Evolutionary conservation across 2,329 filamentous ascomycete genomes (phyloP).

Genomic region (Aspergillus fumigatiaffinis): DNA sequence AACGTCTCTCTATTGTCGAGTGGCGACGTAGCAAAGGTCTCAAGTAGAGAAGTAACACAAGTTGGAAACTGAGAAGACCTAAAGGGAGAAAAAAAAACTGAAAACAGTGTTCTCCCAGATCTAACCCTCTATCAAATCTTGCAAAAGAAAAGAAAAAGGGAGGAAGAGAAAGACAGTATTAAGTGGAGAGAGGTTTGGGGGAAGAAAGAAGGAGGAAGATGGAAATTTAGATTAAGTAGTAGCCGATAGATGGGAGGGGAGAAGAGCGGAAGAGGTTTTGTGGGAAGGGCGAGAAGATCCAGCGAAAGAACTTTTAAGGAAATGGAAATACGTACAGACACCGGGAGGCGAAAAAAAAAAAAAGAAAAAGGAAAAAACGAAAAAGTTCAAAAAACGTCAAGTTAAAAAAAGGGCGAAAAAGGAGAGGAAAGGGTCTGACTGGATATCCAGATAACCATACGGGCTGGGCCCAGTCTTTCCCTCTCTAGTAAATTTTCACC

Average conservation of each 20-base stretch:
- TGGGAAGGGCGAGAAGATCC: conserved; percentile 13
- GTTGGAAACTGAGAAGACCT: conserved; percentile 21
- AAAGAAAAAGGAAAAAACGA: conserved; percentile 9
- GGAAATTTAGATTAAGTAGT: conserved; percentile 13
- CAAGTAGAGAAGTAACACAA: conserved; percentile 5
- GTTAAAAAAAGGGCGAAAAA: background rate
- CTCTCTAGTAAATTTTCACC: background rate
- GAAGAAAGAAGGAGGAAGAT: conserved; percentile 12
- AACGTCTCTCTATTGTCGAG: conserved; percentile 17
- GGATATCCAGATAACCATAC: background rate
- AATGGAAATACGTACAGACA: conserved; percentile 13
- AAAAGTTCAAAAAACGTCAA: conserved; percentile 6
- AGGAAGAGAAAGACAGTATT: conserved; percentile 4
- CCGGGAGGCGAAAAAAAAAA: conserved; percentile 25
- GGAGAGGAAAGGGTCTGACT: conserved; percentile 1
- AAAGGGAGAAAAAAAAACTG: conserved; percentile 19
- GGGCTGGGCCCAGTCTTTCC: background rate
- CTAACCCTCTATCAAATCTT: conserved; percentile 23
- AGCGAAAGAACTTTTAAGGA: conserved; percentile 4
- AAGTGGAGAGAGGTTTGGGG: background rate
- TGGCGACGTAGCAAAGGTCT: conserved; percentile 14
- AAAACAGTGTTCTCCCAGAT: conserved; percentile 22
- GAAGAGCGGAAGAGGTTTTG: conserved; percentile 6
- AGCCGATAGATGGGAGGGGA: conserved; percentile 10
- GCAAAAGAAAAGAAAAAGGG: conserved; percentile 17